phyloP scores from a whole-genome alignment of 2,329 filamentous ascomycete species.

The Clathrospora elynae region DNA sequence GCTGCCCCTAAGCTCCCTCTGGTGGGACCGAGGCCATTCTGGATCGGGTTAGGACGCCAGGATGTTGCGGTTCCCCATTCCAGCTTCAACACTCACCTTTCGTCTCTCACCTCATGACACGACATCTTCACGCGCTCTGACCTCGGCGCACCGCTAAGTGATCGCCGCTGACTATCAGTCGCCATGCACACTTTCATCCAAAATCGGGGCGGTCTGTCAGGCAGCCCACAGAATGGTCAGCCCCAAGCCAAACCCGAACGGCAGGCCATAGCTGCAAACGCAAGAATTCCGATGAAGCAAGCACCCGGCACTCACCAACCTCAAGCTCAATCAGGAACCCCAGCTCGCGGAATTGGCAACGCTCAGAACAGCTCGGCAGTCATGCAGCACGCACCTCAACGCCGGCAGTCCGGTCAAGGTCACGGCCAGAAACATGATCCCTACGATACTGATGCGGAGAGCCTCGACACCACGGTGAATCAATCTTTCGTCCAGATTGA shows the following conservation, averaged over 20 bases:
- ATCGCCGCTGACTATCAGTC: neutral
- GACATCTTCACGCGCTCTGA: neutral
- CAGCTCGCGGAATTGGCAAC: conserved; percentile 13
- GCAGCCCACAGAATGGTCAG: conserved; percentile 22
- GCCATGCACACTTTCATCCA: conserved; percentile 31
- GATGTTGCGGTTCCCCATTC: conserved; percentile 36
- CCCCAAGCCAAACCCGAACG: conserved; percentile 19
- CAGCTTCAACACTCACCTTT: conserved; percentile 24
- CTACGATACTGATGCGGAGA: conserved; percentile 48
- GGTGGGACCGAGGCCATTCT: conserved; percentile 14
- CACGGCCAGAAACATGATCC: conserved; percentile 23
- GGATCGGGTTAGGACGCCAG: conserved; percentile 24
- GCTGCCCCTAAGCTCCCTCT: conserved; percentile 9
- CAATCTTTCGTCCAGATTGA: conserved; percentile 27
- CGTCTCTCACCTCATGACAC: conserved; percentile 13
- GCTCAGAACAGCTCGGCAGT: conserved; percentile 18
- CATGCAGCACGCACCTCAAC: conserved; percentile 21
- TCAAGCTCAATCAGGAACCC: conserved; percentile 7
- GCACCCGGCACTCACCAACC: conserved; percentile 17
- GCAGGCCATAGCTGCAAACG: conserved; percentile 27
- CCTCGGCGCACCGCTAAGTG: neutral
- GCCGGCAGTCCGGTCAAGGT: conserved; percentile 19
- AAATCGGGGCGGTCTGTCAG: conserved; percentile 16
- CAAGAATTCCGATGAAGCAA: conserved; percentile 24
- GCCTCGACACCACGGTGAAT: conserved; percentile 43